A percentile compares a stretch with the other conserved stretches of the same genome.
phyloP scores from a whole-genome alignment of 2,329 filamentous ascomycete species.

The Cercospora janseana region DNA sequence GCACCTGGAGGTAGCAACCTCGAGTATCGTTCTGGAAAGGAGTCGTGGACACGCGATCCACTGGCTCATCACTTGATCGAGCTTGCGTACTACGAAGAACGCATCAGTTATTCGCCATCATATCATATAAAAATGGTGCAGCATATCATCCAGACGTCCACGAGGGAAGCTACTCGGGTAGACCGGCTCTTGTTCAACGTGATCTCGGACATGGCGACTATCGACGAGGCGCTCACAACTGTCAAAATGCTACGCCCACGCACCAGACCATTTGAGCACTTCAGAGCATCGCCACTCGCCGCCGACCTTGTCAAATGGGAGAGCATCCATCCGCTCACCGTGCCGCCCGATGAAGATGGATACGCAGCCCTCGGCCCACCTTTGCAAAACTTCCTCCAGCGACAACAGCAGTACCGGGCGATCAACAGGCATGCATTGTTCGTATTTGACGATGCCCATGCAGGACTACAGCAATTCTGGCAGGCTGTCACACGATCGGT shows the following conservation, averaged over 20 bases:
- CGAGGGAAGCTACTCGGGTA: not conserved
- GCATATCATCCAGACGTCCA: not conserved
- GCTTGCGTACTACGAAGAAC: not conserved
- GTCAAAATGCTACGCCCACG: slow-evolving; percentile 8
- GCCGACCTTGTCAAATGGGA: too few species aligned
- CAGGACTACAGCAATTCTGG: slow-evolving; percentile 1
- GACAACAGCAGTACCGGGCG: not conserved
- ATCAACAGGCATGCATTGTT: not conserved
- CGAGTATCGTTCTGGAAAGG: not conserved
- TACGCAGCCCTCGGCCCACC: not conserved
- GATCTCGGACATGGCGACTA: slow-evolving; percentile 3
- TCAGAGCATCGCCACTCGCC: not conserved
- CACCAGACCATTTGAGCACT: not conserved
- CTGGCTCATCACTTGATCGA: slow-evolving; percentile 1
- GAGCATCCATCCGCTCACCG: too few species aligned
- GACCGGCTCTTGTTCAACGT: not conserved
- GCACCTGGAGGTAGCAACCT: not conserved
- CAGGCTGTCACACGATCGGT: not conserved
- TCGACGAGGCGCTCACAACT: slow-evolving; percentile 1
- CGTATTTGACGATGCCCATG: not conserved
- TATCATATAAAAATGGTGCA: slow-evolving; percentile 1
- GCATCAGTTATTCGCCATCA: not conserved
- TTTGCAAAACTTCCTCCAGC: not conserved
- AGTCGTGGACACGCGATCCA: not conserved
- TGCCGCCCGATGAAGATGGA: too few species aligned